Evolutionary conservation across 139 green algal genomes (phyloP), one percentile per base, ranked within the genome.

Genomic region (Chlorella sp.): DNA sequence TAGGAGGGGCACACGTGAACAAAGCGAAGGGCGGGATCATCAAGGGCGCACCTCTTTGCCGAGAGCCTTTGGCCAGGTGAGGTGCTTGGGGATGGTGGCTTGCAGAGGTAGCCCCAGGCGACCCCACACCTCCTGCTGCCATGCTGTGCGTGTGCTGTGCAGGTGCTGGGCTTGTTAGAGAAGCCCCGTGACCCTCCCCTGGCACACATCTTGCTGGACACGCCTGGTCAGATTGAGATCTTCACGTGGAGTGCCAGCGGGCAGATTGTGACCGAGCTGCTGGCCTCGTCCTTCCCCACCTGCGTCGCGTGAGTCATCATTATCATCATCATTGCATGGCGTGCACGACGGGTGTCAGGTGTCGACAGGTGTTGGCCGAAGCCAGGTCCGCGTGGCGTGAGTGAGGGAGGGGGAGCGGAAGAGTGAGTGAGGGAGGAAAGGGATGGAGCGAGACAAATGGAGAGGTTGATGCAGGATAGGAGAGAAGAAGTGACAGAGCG

Each of bases 161-260:
- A 94, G 90, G 91, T 97, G 10, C 87, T 97, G 14, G 59, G 77
- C 24, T 83, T 97, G 50, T 88, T 80, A 10, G 89, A 95, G 67
- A 93, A 94, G 80, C 69, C 73, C n/a, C 83, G 92, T 20, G 83
- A 92, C 31, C 91, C 91, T 0, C 87, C 88, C 3, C 84, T 94
- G 17, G 65, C 92, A 35, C 93, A 91, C 75, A 83, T 98, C 20
- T 72, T 99, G 2, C 89, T 91, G 1, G 95, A 99, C 87, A 99
- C 95, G 0, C 94, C 95, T 1, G 95, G 95, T 0, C 95, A 99
- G 83, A 99, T 99, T 31, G 95, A 99, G 82, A 97, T 99, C 74
- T 99, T 99, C 89, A 99, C 95, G 0, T 99, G 95, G 95, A 93
- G 82, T 2, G 95, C 94, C 6, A 80, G 64, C 29, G 74, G 78